A percentile compares a stretch with the other conserved stretches of the same genome.
Evolutionary conservation across 1,284 basidiomycete genomes (phyloP).

Genomic region (Bjerkandera adusta): DNA sequence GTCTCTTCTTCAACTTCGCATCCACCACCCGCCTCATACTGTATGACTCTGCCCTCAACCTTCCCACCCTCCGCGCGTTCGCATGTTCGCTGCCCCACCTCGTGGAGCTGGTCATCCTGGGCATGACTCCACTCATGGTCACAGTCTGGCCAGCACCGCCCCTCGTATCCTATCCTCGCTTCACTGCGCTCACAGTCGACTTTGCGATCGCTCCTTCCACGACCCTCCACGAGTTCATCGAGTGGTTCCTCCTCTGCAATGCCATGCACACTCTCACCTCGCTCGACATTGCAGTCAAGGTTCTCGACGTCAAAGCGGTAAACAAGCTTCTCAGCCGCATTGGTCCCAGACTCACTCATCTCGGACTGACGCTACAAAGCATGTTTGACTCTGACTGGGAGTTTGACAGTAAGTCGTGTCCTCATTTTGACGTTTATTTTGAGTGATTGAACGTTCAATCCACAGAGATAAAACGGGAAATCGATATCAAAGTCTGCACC

Average conservation of each 20-base stretch:
- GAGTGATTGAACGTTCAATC: too few relatives aligned
- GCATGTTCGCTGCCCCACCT: constrained; percentile 8
- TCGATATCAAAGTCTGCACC: too few relatives aligned
- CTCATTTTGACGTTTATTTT: too few relatives aligned
- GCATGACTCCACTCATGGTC: constrained; percentile 8
- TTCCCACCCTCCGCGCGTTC: constrained; percentile 5
- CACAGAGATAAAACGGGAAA: too few relatives aligned
- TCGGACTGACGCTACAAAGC: constrained; percentile 7
- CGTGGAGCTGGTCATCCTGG: background rate
- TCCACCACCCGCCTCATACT: constrained; percentile 4
- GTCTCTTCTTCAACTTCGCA: constrained; percentile 1
- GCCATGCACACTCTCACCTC: constrained; percentile 2
- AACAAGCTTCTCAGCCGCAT: background rate
- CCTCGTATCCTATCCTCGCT: background rate
- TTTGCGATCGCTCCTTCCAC: constrained; percentile 7
- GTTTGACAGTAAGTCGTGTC: constrained; percentile 9
- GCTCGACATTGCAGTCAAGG: constrained; percentile 5
- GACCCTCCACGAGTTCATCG: constrained; percentile 5
- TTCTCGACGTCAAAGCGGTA: constrained; percentile 9
- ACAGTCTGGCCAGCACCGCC: constrained; percentile 8
- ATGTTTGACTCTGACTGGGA: constrained; percentile 11
- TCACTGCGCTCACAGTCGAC: constrained; percentile 5
- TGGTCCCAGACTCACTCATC: constrained; percentile 7
- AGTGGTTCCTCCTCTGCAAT: constrained; percentile 3
- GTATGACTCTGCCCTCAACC: constrained; percentile 10